These are phyloP conservation scores for Vanrija sp. DNA, from an alignment of 1,284 basidiomycete species.

Conservation along the genomic window DNA sequence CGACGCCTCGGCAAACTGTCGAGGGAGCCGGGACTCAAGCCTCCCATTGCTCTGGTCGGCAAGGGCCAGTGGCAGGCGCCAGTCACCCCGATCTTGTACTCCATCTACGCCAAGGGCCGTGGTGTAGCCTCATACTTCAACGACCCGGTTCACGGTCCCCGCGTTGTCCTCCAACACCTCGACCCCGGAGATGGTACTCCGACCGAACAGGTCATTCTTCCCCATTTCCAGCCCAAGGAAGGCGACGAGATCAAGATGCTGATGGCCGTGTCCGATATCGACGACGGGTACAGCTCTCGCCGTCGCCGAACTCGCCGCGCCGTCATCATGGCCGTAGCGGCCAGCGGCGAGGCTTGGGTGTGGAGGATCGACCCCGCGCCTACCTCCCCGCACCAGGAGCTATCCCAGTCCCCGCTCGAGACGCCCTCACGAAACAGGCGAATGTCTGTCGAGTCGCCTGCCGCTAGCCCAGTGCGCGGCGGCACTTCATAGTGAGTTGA, in stretches of 20 bases:
- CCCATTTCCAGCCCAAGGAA: conserved; percentile 29
- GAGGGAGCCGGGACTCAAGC: conserved; percentile 4
- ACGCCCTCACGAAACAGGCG: background rate
- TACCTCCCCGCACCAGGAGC: conserved; percentile 10
- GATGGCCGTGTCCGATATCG: conserved; percentile 46
- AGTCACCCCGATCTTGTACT: conserved; percentile 17
- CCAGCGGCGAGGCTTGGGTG: conserved; percentile 39
- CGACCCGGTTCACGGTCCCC: conserved; percentile 9
- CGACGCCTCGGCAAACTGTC: conserved; percentile 27
- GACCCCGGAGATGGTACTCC: conserved; percentile 26
- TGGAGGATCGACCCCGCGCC: conserved; percentile 38
- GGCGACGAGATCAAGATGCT: conserved; percentile 41
- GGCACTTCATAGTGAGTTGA: no score
- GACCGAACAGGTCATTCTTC: conserved; percentile 28
- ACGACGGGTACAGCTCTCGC: conserved; percentile 41
- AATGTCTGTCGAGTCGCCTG: conserved; percentile 28
- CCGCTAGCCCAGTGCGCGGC: no score
- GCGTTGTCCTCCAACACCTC: conserved; percentile 40
- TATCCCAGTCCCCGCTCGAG: background rate
- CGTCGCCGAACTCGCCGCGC: conserved; percentile 36
- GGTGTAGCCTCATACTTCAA: conserved; percentile 38
- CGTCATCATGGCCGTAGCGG: conserved; percentile 40
- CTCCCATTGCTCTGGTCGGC: conserved; percentile 26
- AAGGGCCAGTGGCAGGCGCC: conserved; percentile 36
- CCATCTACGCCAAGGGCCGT: conserved; percentile 46